Base-by-base conservation (phyloP, 2,329 filamentous ascomycete genomes). In the Venturia effusa region DNA sequence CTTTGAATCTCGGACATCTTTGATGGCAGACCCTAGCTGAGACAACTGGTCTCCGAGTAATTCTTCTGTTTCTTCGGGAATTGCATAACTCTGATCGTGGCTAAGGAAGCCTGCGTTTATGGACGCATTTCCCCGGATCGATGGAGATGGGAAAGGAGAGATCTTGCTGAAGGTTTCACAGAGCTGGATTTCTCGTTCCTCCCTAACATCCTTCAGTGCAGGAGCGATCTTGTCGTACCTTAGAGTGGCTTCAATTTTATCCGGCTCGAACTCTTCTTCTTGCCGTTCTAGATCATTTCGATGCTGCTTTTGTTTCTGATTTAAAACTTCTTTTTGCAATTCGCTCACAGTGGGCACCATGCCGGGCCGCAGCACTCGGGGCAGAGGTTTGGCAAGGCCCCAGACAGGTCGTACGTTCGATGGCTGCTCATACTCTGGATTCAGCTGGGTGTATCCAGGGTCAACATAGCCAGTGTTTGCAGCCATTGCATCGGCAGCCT, bases 341-440 rank as follows among this genome's bases (percentile, higher is more conserved):
- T 48, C 45, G 40, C 60, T 48, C 41, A 40, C 41, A 10, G 60
- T 62, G 24, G 60, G 40, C 4, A 48, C 24, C 60, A 45, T 62
- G 11, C 60, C 45, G 2, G 40, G 60, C 8, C 60, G 22, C n/a
- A 48, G 17, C 11, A 54, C 45, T 34, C 45, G 60, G 32, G 60
- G 60, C 32, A 62, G 15, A 37, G 60, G 60, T 62, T 54, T 62
- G 27, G 40, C 60, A 19, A 62, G 45, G 27, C 60, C 41, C 60
- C 60, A 62, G 2, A 48, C 45, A n/a, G 60, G 60, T 54, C 45
- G 19, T 17, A 32, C 30, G n/a, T 54, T 43, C n/a, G 60, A 62
- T 27, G 60, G 40, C n/a, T 62, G 60, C 40, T 54, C 60, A 51
- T 62, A 48, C 39, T 45, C 57, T 37, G 57, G 57, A 8, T 60